A percentile compares a stretch with the other conserved stretches of the same genome.
Evolutionary conservation across 78 protist genomes (phyloP).

Genomic region (Chrysochromulina parva): DNA sequence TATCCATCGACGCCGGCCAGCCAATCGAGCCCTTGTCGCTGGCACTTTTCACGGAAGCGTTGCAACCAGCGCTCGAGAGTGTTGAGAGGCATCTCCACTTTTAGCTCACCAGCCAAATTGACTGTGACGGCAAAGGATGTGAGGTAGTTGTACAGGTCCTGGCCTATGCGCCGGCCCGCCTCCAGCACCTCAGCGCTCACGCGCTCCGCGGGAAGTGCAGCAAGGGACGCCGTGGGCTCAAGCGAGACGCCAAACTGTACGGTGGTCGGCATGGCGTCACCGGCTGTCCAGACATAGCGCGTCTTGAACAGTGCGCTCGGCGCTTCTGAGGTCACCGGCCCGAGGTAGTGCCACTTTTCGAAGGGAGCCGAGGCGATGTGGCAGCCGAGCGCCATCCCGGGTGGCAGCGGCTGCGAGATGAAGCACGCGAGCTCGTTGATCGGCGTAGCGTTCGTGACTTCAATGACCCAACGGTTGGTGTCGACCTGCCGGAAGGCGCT

Average conservation of each 20-base stretch:
- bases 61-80: not conserved
- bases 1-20: not conserved
- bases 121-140: not conserved
- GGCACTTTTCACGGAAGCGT: not conserved
- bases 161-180: conserved; percentile 2
- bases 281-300: not conserved
- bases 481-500: not conserved
- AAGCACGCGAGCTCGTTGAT: not conserved
- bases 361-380: conserved; percentile 2
- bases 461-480: not conserved
- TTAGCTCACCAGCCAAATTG: not conserved
- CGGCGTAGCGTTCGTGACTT: not conserved
- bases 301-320: not conserved
- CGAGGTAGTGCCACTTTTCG: conserved; percentile 26
- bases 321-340: not conserved
- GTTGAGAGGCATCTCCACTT: not conserved
- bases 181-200: not conserved
- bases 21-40: not conserved
- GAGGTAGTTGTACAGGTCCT: not conserved
- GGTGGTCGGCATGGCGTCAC: not conserved
- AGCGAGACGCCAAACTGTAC: conserved; percentile 5
- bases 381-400: conserved; percentile 5
- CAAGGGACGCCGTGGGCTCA: not conserved
- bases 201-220: not conserved
- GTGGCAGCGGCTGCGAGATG: not conserved